Evolutionary conservation across 495 filamentous ascomycete species (phyloP).

Genomic region (Massariosphaeria phaeospora): DNA sequence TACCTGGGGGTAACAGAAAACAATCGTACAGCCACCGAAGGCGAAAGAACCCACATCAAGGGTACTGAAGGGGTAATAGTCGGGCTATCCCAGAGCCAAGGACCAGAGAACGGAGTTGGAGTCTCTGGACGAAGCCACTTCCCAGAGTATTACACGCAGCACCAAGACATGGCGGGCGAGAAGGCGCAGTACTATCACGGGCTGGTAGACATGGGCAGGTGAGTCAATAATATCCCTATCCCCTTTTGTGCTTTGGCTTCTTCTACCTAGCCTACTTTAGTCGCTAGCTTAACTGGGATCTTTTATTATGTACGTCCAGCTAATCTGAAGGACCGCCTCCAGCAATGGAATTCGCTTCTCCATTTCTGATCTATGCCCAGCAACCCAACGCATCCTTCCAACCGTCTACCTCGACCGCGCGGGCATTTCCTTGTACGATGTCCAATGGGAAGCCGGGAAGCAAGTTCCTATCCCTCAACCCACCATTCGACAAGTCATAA

Average conservation of each 20-base stretch:
- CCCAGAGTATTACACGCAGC: not conserved
- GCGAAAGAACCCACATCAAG: not conserved
- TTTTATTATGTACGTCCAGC: not conserved
- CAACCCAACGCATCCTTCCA: constrained; percentile 63
- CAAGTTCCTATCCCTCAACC: constrained; percentile 54
- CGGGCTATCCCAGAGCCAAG: not conserved
- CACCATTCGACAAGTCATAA: constrained; percentile 60
- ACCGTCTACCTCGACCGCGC: constrained; percentile 73
- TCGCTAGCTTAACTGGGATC: not conserved
- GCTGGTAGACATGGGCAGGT: constrained; percentile 35
- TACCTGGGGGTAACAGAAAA: not conserved
- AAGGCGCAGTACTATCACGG: constrained; percentile 24
- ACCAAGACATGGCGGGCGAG: constrained; percentile 1
- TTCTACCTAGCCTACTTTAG: not conserved
- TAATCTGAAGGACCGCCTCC: not conserved
- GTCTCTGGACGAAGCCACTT: too few relatives aligned
- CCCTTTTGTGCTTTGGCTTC: not conserved
- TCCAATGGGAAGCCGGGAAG: constrained; percentile 51
- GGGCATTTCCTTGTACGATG: constrained; percentile 86
- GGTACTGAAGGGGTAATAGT: not conserved
- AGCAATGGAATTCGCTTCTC: constrained; percentile 96
- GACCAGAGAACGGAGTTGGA: not conserved
- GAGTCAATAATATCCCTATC: not conserved
- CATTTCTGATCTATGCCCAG: constrained; percentile 70
- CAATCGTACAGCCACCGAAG: not conserved